Base-by-base conservation (phyloP, 495 filamentous ascomycete genomes). In the Aspergillus biplanus region DNA sequence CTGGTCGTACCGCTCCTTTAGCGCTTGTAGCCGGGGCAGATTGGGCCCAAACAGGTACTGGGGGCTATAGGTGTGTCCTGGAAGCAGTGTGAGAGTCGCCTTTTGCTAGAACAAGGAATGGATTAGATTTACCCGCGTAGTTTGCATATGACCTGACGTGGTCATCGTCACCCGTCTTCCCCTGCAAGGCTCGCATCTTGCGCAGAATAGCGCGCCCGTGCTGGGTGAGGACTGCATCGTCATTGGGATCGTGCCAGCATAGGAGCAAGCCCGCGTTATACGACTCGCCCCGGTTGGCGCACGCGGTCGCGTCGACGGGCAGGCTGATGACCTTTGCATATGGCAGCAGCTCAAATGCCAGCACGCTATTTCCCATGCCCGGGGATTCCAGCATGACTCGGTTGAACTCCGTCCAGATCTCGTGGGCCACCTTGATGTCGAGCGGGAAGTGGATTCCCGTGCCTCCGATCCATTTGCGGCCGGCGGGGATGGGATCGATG, bases 1-100 rank as follows among this genome's bases (percentile, higher is more conserved):
- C 1, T 79, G 78, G 66, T 84, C 81, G 62, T 83, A 83, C 52
- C 74, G 72, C 52, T 69, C 69, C 71, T 82, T 83, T 39, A 82
- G 59, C 56, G 71, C 62, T 39, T 71, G 63, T 50, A 82, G 65
- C 21, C 71, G 70, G 5, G 64, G 58, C 32, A 72, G 65, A 56
- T 83, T 79, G 16, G 59, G 35, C 9, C 82, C 82, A 67, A 73
- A 84, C 16, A 81, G 3, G 37, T 42, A 42, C 15, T 15, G 3
- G 3, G 37, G 9, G 7, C 37, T 15, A 11, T 11, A 11, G 15
- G 9, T 15, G 37, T 42, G 37, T 15, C 37, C 37, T 42, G 7
- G n/a, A n/a, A n/a, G n/a, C n/a, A n/a, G n/a, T 8, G 7, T 3
- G 15, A 11, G 7, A 8, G 9, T 15, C 3, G n/a, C n/a, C n/a